Percentiles rank a stretch among this genome's conserved stretches.
phyloP scores from a whole-genome alignment of 495 filamentous ascomycete genomes.

The Echria macrotheca region DNA sequence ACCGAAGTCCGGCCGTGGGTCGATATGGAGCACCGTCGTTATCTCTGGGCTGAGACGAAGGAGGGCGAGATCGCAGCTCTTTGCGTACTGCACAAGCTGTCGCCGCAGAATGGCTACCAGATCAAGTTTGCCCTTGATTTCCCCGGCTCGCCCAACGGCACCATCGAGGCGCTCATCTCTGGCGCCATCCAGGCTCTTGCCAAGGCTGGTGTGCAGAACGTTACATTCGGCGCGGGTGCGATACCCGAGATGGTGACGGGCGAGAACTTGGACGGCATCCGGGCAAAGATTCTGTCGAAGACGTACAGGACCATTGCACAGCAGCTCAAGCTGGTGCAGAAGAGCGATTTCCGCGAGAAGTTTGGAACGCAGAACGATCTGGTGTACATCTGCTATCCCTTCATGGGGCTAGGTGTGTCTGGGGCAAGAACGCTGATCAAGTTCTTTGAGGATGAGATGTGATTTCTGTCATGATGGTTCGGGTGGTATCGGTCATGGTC shows the following conservation, averaged over 20 bases:
- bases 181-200: constrained; percentile 67
- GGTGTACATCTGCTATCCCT: constrained; percentile 76
- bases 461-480: neutral
- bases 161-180: constrained; percentile 73
- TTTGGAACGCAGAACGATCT: constrained; percentile 71
- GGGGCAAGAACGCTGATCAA: constrained; percentile 71
- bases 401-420: constrained; percentile 69
- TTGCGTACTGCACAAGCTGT: constrained; percentile 67
- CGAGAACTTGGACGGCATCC: constrained; percentile 66
- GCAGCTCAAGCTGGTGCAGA: constrained; percentile 70
- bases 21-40: constrained; percentile 70
- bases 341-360: constrained; percentile 84
- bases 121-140: constrained; percentile 87
- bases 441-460: constrained; percentile 72
- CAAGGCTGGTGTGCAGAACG: constrained; percentile 53
- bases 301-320: constrained; percentile 73
- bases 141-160: constrained; percentile 68
- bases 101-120: constrained; percentile 73
- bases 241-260: constrained; percentile 61
- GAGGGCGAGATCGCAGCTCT: constrained; percentile 64
- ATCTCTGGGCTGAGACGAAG: constrained; percentile 67
- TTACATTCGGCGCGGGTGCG: constrained; percentile 79
- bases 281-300: constrained; percentile 66
- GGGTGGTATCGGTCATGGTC: neutral
- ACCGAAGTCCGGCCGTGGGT: constrained; percentile 80